Evolutionary conservation across 768 basidiomycete species (phyloP), one percentile per base, ranked within the genome.

Genomic region (Dictyophora rubrovolvata): DNA sequence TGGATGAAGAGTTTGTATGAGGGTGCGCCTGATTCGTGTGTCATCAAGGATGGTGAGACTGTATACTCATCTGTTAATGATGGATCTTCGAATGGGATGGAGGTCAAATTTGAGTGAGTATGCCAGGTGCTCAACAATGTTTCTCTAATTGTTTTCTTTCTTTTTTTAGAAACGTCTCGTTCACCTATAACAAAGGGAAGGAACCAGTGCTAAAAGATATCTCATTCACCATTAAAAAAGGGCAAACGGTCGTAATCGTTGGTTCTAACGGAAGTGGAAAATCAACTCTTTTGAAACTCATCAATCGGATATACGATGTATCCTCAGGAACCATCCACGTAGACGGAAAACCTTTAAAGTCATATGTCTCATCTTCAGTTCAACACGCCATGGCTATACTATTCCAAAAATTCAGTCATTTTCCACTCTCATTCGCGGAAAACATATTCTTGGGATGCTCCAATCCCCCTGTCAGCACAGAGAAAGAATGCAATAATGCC

Each of bases 251-350:
- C 42, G 65, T 72, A 34, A 61, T 73, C 0, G 73, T 71, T 7
- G 72, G 72, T 9, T 48, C 65, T 14, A 71, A 72, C 22, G 71
- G 71, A 21, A 71, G 68, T 20, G 71, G 71, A 7, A 72, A 72
- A 53, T 69, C 71, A 1, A 71, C 71, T 2, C 65, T 82, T 18
- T 68, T 83, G 17, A 79, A 79, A 49, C 68, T 83, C 12, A 66
- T 84, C 4, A 71, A 79, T 0, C 69, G 79, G 0, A 64, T 82
- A 3, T 81, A 78, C 63, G 76, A 79, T 53, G 73, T 75, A 0
- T 71, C 72, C 0, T 66, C 69, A 0, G 82, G 80, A 0, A 63
- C 72, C 7, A 66, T 83, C 5, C 64, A 75, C 16, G 69, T 83
- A 35, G 77, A 83, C 55, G 75, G 72, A 7, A 37, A 66, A 2